A percentile compares a stretch with the other conserved stretches of the same genome.
phyloP scores from a whole-genome alignment of 331 rosid genomes.

The Rosa hybrid region DNA sequence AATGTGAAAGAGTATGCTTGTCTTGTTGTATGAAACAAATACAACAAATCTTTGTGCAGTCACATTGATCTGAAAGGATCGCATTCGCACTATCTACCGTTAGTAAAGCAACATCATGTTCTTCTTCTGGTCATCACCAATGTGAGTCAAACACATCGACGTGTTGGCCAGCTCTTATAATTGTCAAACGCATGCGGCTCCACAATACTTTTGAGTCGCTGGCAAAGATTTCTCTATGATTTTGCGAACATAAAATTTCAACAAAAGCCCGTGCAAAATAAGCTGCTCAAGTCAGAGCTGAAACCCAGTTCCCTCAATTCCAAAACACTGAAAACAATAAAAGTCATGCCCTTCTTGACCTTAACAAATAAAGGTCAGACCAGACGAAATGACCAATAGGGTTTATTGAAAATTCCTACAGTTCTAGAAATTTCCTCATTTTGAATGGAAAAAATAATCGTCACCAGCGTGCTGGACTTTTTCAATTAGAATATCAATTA shows the following conservation, averaged over 20 bases:
- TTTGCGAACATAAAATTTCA: background rate
- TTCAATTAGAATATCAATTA: background rate
- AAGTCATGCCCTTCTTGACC: constrained; percentile 14
- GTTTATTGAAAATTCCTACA: constrained; percentile 22
- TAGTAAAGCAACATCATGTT: background rate
- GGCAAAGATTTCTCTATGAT: no score
- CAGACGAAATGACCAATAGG: background rate
- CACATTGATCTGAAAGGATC: background rate
- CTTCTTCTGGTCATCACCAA: background rate
- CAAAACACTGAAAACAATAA: background rate
- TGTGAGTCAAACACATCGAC: background rate
- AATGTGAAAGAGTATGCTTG: background rate
- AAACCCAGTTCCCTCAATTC: background rate
- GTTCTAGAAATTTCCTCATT: constrained; percentile 37
- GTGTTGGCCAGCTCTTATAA: background rate
- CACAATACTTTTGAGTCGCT: background rate
- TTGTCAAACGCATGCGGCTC: background rate
- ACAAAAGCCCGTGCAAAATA: background rate
- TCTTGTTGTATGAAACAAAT: background rate
- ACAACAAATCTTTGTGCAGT: background rate
- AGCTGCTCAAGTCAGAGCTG: background rate
- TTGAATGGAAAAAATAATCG: constrained; percentile 32
- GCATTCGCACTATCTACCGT: background rate
- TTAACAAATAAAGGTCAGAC: background rate
- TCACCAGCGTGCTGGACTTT: constrained; percentile 41